These are phyloP conservation scores for Pestalotiopsis sp. DNA, from an alignment of 2,329 filamentous ascomycete genomes.

Conservation along the genomic window DNA sequence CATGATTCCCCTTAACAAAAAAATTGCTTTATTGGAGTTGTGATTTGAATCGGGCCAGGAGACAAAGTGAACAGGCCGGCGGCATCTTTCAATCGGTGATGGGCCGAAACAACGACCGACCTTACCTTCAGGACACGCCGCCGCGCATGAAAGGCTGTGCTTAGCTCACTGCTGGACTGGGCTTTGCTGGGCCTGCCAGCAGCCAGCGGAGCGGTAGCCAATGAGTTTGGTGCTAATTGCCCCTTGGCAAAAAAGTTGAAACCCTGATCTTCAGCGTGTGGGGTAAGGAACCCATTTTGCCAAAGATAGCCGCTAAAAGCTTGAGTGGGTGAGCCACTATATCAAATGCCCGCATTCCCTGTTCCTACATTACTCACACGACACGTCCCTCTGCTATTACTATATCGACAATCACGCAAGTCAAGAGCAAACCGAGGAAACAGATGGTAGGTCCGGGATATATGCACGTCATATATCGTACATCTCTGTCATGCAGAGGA, in stretches of 20 bases:
- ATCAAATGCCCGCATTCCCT: not conserved
- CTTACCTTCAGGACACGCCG: slow-evolving; percentile 1
- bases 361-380: not conserved
- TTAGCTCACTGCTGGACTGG: not conserved
- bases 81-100: not conserved
- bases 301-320: not conserved
- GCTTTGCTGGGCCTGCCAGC: not conserved
- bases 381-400: not conserved
- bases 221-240: not conserved
- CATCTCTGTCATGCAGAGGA: not conserved
- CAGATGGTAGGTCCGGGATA: not conserved
- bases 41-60: not conserved
- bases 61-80: not conserved
- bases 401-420: not conserved
- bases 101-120: not conserved
- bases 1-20: not conserved
- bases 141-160: not conserved
- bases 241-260: not conserved
- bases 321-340: not conserved
- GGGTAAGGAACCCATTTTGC: not conserved
- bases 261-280: slow-evolving; percentile 12
- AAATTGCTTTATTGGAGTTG: not conserved
- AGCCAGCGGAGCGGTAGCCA: not conserved
- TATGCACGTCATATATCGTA: not conserved
- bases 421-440: not conserved